These are phyloP conservation scores for Cercospora sp. DNA, from an alignment of 2,329 filamentous ascomycete species.

Conservation along the genomic window DNA sequence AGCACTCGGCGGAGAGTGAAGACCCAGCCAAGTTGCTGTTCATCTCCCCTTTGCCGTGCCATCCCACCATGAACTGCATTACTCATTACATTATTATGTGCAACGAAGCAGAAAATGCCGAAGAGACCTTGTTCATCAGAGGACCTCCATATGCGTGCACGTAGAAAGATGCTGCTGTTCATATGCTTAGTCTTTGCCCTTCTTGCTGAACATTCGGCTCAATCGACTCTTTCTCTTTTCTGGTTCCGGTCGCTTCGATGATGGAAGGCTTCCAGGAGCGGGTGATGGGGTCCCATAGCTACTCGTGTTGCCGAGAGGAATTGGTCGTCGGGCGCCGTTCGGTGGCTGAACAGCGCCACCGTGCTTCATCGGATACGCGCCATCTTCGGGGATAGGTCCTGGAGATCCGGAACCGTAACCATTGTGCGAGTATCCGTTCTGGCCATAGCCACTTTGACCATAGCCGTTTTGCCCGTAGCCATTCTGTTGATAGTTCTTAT, in stretches of 20 bases:
- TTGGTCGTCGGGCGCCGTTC: slow-evolving; percentile 35
- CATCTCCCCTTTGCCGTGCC: not conserved
- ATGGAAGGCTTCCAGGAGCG: slow-evolving; percentile 26
- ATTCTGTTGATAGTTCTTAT: slow-evolving; percentile 58
- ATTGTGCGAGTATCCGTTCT: slow-evolving; percentile 28
- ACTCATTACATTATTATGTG: slow-evolving; percentile 25
- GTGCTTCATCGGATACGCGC: slow-evolving; percentile 24
- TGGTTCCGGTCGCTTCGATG: slow-evolving; percentile 31
- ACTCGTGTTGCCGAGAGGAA: slow-evolving; percentile 31
- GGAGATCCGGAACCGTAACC: slow-evolving; percentile 37
- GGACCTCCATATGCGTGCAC: not conserved
- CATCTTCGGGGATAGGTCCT: slow-evolving; percentile 45
- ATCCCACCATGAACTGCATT: slow-evolving; percentile 16
- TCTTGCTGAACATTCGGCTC: slow-evolving; percentile 74
- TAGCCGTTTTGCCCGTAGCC: slow-evolving; percentile 53
- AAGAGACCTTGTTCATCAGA: not conserved
- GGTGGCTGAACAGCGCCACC: slow-evolving; percentile 30
- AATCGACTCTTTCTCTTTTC: slow-evolving; percentile 93
- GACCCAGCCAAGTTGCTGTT: not conserved
- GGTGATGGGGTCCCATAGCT: slow-evolving; percentile 14
- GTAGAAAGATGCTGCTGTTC: not conserved
- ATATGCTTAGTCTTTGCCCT: slow-evolving; percentile 34
- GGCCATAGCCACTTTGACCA: slow-evolving; percentile 34
- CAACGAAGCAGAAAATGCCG: slow-evolving; percentile 13
- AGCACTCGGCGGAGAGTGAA: not conserved